Percentiles rank a stretch among this genome's conserved stretches.
Conservation (phyloP, 2,329 filamentous ascomycete genomes). For the Didymellaceae sp. region DNA sequence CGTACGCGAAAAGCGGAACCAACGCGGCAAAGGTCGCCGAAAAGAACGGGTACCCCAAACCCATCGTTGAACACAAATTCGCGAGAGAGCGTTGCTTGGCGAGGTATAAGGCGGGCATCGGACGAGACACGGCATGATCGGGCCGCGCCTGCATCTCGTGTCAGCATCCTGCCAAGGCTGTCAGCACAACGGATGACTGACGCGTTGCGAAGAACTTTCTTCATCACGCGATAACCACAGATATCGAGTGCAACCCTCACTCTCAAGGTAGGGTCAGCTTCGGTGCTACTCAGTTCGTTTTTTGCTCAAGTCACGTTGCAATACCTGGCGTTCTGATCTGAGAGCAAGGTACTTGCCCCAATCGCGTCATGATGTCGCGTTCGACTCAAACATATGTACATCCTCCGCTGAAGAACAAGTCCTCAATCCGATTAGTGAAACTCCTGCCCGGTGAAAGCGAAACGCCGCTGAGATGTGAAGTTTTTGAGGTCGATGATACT, state of each 20-base stretch:
- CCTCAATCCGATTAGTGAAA: slow-evolving; percentile 1
- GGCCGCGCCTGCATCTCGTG: background rate
- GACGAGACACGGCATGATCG: slow-evolving; percentile 54
- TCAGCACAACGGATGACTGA: background rate
- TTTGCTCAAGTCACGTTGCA: too few species aligned
- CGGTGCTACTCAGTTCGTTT: too few species aligned
- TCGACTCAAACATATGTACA: background rate
- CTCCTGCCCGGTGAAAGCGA: slow-evolving; percentile 5
- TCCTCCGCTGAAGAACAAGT: background rate
- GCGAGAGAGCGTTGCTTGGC: slow-evolving; percentile 70
- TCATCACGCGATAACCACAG: background rate
- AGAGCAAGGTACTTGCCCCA: too few species aligned
- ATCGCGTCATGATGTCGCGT: background rate
- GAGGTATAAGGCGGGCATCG: slow-evolving; percentile 72
- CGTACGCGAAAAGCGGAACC: slow-evolving; percentile 67
- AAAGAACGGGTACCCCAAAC: slow-evolving; percentile 74
- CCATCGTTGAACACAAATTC: slow-evolving; percentile 76
- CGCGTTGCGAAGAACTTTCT: background rate
- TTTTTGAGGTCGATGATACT: background rate
- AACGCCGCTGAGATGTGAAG: background rate
- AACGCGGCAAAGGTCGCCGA: slow-evolving; percentile 61
- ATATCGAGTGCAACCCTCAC: too few species aligned
- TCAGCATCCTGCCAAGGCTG: slow-evolving; percentile 1
- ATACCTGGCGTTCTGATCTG: too few species aligned
- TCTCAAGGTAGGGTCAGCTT: too few species aligned